These are phyloP conservation scores for Phytopythium kandeliae DNA, from an alignment of 352 stramenopile genomes.

Conservation along the genomic window DNA sequence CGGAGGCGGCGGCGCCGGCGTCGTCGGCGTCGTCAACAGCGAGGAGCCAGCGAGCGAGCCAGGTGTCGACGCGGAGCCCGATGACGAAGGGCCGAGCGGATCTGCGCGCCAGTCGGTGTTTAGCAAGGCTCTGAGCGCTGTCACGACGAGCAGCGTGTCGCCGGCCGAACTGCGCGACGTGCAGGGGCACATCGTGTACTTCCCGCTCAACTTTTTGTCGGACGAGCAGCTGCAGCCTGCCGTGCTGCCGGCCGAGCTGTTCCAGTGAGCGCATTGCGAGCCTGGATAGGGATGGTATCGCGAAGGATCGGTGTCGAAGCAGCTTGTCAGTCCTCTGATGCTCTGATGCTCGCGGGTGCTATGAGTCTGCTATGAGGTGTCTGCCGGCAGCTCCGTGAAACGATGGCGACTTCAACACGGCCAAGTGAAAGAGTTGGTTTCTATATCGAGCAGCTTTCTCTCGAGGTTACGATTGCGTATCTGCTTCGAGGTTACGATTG, in stretches of 20 bases:
- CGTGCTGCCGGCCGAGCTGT: conserved; percentile 71
- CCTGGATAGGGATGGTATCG: too few relatives aligned
- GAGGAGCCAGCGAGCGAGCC: conserved; percentile 5
- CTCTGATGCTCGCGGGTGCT: too few relatives aligned
- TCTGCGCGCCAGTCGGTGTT: conserved; percentile 34
- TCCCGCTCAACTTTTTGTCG: conserved; percentile 79
- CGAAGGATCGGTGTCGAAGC: too few relatives aligned
- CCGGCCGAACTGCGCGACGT: conserved; percentile 48
- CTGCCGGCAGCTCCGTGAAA: too few relatives aligned
- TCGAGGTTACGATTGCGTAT: too few relatives aligned
- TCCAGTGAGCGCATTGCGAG: conserved; percentile 70
- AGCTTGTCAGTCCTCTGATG: too few relatives aligned
- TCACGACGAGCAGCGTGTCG: conserved; percentile 37
- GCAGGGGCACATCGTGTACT: conserved; percentile 82
- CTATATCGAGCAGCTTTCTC: too few relatives aligned
- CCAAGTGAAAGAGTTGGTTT: too few relatives aligned
- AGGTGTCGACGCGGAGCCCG: conserved; percentile 1
- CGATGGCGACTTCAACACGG: too few relatives aligned
- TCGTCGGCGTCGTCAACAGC: background rate
- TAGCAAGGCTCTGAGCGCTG: conserved; percentile 47
- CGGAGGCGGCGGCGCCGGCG: background rate
- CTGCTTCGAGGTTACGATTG: too few relatives aligned
- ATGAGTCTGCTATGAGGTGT: too few relatives aligned
- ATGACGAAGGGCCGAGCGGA: background rate
- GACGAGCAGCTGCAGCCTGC: conserved; percentile 80